These are phyloP conservation scores for Capsicum chinense DNA, from an alignment of 257 asterid species.

Conservation along the genomic window DNA sequence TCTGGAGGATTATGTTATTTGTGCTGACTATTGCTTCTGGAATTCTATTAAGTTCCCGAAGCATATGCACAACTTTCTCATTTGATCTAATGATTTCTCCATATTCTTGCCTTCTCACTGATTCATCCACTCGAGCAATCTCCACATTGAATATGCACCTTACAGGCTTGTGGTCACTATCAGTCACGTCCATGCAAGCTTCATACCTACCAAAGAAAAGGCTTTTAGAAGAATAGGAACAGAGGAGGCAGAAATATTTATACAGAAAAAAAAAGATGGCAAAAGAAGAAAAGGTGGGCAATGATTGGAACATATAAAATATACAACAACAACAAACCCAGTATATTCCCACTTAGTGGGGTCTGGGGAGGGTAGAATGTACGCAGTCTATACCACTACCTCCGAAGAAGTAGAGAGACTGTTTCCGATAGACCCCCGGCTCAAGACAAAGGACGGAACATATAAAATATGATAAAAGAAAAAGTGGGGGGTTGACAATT, in stretches of 20 bases:
- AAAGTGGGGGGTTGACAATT: not conserved
- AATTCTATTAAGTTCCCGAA: slow-evolving; percentile 58
- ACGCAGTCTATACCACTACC: too few species aligned
- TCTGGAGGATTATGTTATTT: slow-evolving; percentile 83
- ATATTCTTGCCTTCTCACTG: slow-evolving; percentile 86
- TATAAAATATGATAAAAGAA: not conserved
- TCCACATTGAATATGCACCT: slow-evolving; percentile 83
- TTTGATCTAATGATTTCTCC: slow-evolving; percentile 84
- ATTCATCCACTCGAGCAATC: slow-evolving; percentile 88
- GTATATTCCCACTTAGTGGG: too few species aligned
- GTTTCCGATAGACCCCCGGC: too few species aligned
- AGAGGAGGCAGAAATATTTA: not conserved
- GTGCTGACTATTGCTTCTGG: slow-evolving; percentile 91
- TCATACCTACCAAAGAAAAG: slow-evolving; percentile 70
- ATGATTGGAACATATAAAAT: not conserved
- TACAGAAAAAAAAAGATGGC: not conserved
- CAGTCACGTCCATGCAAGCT: slow-evolving; percentile 98
- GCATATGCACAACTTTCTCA: slow-evolving; percentile 61
- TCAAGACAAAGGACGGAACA: too few species aligned
- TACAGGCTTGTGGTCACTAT: slow-evolving; percentile 98
- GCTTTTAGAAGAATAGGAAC: slow-evolving; percentile 17
- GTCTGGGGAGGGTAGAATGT: too few species aligned
- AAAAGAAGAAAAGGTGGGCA: not conserved
- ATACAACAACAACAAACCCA: too few species aligned
- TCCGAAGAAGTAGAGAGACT: too few species aligned